Conservation (phyloP, 768 basidiomycete genomes). For the Termitomyces sp. region DNA sequence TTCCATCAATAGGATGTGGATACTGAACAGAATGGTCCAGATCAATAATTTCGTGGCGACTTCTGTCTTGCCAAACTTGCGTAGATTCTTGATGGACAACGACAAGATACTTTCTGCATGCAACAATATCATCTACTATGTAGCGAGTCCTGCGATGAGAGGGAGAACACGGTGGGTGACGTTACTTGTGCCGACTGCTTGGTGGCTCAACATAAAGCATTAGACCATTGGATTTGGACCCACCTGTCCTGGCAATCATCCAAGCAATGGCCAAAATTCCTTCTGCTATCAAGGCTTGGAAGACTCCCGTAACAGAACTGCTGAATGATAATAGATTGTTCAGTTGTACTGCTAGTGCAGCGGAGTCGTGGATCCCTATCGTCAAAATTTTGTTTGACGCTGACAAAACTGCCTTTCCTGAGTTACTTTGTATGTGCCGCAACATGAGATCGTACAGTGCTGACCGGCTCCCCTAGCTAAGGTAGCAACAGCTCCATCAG, state of each 20-base stretch:
- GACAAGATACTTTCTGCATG: slow-evolving; percentile 80
- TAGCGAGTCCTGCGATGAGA: slow-evolving; percentile 77
- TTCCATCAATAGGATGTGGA: background rate
- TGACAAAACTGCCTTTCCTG: slow-evolving; percentile 82
- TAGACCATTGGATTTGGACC: slow-evolving; percentile 78
- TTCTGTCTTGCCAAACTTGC: slow-evolving; percentile 65
- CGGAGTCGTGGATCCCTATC: slow-evolving; percentile 68
- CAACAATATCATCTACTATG: slow-evolving; percentile 78
- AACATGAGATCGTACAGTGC: background rate
- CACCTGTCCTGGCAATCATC: slow-evolving; percentile 58
- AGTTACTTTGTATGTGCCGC: slow-evolving; percentile 64
- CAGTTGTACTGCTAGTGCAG: slow-evolving; percentile 55
- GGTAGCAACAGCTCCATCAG: slow-evolving; percentile 80
- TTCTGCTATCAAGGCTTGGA: slow-evolving; percentile 80
- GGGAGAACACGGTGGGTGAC: slow-evolving; percentile 59
- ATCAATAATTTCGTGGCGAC: slow-evolving; percentile 68
- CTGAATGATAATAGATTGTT: slow-evolving; percentile 87
- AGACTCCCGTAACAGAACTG: slow-evolving; percentile 69
- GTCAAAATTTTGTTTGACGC: slow-evolving; percentile 76
- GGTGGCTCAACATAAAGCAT: slow-evolving; percentile 8
- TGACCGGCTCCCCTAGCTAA: slow-evolving; percentile 38
- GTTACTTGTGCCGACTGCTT: background rate
- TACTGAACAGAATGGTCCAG: slow-evolving; percentile 28
- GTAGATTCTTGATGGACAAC: slow-evolving; percentile 75
- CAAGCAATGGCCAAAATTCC: slow-evolving; percentile 76